A percentile compares a stretch with the other conserved stretches of the same genome.
Conservation (phyloP, 23 red algal species). For the Cyanidium caldarium region DNA sequence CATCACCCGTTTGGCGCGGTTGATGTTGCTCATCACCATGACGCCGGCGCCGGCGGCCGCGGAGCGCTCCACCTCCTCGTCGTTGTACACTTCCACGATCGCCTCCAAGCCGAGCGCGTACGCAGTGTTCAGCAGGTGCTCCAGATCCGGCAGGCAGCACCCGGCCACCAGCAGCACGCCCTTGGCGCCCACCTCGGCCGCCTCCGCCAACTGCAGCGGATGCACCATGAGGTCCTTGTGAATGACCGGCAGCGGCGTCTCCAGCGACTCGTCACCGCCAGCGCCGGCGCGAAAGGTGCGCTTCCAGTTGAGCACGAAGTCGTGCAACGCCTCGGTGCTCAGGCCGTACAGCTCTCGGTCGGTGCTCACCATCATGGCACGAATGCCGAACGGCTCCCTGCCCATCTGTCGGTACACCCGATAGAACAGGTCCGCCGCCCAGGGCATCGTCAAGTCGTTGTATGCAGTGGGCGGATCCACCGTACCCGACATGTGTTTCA, state of each 20-base stretch:
- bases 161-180: conserved; percentile 66
- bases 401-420: not conserved
- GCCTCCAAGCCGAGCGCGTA: conserved; percentile 74
- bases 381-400: not conserved
- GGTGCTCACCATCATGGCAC: not conserved
- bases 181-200: conserved; percentile 53
- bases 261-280: conserved; percentile 5
- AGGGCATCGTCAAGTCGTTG: not conserved
- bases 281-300: not conserved
- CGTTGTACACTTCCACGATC: conserved; percentile 78
- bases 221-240: conserved; percentile 72
- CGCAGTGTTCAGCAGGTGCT: conserved; percentile 64
- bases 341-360: not conserved
- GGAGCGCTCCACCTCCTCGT: conserved; percentile 61
- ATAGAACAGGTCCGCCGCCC: not conserved
- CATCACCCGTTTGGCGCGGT: conserved; percentile 22
- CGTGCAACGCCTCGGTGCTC: not conserved
- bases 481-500: not conserved
- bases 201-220: conserved; percentile 77
- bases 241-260: conserved; percentile 42
- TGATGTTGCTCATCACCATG: conserved; percentile 44
- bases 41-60: conserved; percentile 81
- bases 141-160: conserved; percentile 54
- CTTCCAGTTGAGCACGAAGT: not conserved
- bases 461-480: not conserved